Base-by-base conservation (phyloP, 345 rosid species). In the Eutrema japonicum region DNA sequence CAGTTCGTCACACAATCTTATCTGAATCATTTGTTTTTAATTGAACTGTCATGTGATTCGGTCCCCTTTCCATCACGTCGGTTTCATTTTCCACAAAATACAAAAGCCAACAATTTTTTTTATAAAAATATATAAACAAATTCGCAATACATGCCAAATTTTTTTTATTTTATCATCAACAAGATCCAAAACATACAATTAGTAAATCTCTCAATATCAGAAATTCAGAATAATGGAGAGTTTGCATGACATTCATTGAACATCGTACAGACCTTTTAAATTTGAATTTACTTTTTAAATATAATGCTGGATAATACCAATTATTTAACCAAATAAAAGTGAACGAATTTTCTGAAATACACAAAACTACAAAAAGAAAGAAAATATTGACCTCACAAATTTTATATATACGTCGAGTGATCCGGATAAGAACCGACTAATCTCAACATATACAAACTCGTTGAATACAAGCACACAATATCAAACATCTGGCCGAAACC, bases 41-140 rank as follows among this genome's bases (percentile, higher is more conserved):
- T 30, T 47, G 72, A 57, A 57, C 7, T 32, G 55, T 52, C 77
- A 74, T 66, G 77, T 66, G 77, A 46, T 30, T 11, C 5, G 60
- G 77, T 74, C 66, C 66, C 60, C 50, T 55, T 48, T 12, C 16
- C 58, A 74, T 66, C 66, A 36, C 27, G 58, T 65, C 43, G 10
- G 48, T 48, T 30, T 57, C 26, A 30, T 66, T 66, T 65, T 56
- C 48, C 52, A 74, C 52, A 47, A 33, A 18, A 70, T 46, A 72
- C 73, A 43, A 69, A 55, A 52, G 4, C 27, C 50, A 6, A 41
- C 0, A 14, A 30, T 30, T 43, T 18, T 18, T 18, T n/a, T n/a
- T n/a, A n/a, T 18, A 18, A 18, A 18, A 18, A 18, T 16, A 48
- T 22, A 22, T 22, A 47, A 65, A 16, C 10, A 10, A 22, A 49